A percentile compares a stretch with the other conserved stretches of the same genome.
Evolutionary conservation across 2,329 filamentous ascomycete genomes (phyloP).

Genomic region (Harringtonia aguacate): DNA sequence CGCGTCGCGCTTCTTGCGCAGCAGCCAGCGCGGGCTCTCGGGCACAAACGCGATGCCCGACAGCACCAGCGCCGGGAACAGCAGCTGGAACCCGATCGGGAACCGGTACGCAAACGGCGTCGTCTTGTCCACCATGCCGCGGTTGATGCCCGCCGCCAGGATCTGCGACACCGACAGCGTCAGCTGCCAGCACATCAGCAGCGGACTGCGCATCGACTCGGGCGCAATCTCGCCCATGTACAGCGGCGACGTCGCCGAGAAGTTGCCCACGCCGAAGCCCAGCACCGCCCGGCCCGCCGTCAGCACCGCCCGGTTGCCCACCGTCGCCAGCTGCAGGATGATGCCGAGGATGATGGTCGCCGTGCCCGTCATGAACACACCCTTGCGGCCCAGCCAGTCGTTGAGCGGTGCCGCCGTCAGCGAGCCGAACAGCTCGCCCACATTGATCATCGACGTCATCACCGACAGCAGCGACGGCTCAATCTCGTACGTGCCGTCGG

Average conservation of each 20-base stretch:
- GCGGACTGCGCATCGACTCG: conserved; percentile 13
- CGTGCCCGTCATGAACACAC: conserved; percentile 19
- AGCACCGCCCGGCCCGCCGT: conserved; percentile 11
- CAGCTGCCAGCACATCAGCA: conserved; percentile 22
- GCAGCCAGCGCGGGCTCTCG: conserved; percentile 36
- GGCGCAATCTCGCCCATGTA: conserved; percentile 22
- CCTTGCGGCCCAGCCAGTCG: conserved; percentile 22
- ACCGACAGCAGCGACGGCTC: neutral
- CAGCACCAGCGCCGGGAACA: conserved; percentile 27
- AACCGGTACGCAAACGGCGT: conserved; percentile 25
- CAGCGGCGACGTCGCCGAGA: conserved; percentile 19
- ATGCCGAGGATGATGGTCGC: conserved; percentile 20
- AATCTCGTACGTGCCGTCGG: neutral
- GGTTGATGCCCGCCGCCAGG: conserved; percentile 22
- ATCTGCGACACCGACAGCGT: conserved; percentile 25
- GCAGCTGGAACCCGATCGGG: conserved; percentile 27
- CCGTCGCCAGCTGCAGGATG: conserved; percentile 16
- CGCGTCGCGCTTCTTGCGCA: conserved; percentile 30
- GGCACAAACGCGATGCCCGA: conserved; percentile 28
- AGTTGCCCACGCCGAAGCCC: conserved; percentile 19
- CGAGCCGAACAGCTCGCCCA: conserved; percentile 26
- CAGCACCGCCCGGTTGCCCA: conserved; percentile 13
- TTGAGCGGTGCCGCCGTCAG: conserved; percentile 24
- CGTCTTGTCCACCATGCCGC: conserved; percentile 21
- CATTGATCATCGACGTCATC: conserved; percentile 26